Evolutionary conservation across 176 grass and related monocot species (phyloP), one percentile per base, ranked within the genome.

Genomic region (Tuctoria greenei): DNA sequence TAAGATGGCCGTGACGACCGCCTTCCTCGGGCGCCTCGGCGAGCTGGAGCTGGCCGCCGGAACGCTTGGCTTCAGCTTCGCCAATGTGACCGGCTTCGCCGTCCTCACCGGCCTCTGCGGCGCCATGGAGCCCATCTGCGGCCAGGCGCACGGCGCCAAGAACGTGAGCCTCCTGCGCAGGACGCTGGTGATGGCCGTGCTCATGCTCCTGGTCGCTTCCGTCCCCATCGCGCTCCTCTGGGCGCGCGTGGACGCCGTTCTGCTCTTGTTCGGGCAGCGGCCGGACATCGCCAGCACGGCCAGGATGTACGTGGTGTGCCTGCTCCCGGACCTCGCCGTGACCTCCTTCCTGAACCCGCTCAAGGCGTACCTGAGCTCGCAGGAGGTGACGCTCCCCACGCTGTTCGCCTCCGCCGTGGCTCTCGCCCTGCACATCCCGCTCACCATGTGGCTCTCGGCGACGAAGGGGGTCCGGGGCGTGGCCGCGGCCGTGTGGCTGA

Each of bases 41-140:
- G 88, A 93, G 23, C 81, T 90, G 18, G 43, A 93, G 79, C 83
- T 97, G 2, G 91, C 95, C 10, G 91, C 83, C 5, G 95, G 95
- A 5, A 81, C 95, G 0, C 86, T 97, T 4, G 95, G 91, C 49
- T 88, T 90, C 81, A 97, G 90, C 75, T 93, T 97, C 77, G 91
- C 88, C 23, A 97, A 97, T 13, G 86, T 91, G 31, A 97, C 95
- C 0, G 95, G 95, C 16, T 97, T 97, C 76, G 87, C 95, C 4
- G 86, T 97, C 5, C 84, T 97, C 14, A 89, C 45, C 1, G 95
- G 95, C 0, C 91, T 97, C 8, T 91, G 91, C 54, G 78, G 78
- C 49, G 94, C 91, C 82, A 97, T 93, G 95, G 95, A 97, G 26
- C 88, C 95, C 28, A 87, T 97, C 72, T 97, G 95, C 45, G 95